Evolutionary conservation across 768 basidiomycete species (phyloP).

Genomic region (Gloeopeniophorella convolvens): DNA sequence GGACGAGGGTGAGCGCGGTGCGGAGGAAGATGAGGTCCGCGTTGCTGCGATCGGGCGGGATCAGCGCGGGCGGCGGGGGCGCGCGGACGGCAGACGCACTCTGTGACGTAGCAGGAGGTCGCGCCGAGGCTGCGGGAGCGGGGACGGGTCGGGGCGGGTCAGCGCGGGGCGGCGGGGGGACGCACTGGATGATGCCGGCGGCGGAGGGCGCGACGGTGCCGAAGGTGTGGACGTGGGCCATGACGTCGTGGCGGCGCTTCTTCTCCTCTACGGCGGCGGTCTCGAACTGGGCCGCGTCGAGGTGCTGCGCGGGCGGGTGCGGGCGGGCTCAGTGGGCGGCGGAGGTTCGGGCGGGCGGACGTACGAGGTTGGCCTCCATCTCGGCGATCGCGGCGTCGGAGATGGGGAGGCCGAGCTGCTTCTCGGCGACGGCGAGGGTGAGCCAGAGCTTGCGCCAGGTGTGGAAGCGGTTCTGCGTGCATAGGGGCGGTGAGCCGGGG

Average conservation of each 20-base stretch:
- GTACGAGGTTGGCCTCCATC: slow-evolving; percentile 89
- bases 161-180: slow-evolving; percentile 8
- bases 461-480: slow-evolving; percentile 76
- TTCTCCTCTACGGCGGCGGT: slow-evolving; percentile 93
- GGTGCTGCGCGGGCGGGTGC: slow-evolving; percentile 38
- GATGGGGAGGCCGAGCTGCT: slow-evolving; percentile 88
- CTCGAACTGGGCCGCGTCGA: slow-evolving; percentile 87
- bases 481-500: not conserved
- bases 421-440: slow-evolving; percentile 92
- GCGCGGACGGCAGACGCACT: slow-evolving; percentile 46
- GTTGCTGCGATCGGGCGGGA: slow-evolving; percentile 52
- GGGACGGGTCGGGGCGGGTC: not conserved
- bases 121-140: slow-evolving; percentile 76
- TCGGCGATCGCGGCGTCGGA: slow-evolving; percentile 89
- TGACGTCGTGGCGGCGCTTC: slow-evolving; percentile 96
- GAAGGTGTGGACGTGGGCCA: slow-evolving; percentile 99
- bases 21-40: slow-evolving; percentile 97
- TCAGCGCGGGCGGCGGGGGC: not conserved
- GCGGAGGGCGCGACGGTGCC: slow-evolving; percentile 90
- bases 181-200: slow-evolving; percentile 91
- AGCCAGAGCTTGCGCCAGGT: slow-evolving; percentile 97
- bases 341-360: no score
- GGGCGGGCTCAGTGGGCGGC: no score
- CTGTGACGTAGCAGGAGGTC: slow-evolving; percentile 98
- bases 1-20: slow-evolving; percentile 74